Percentiles rank a stretch among this genome's conserved stretches.
Evolutionary conservation across 2,329 filamentous ascomycete species (phyloP).

Genomic region (Penicillium sp.): DNA sequence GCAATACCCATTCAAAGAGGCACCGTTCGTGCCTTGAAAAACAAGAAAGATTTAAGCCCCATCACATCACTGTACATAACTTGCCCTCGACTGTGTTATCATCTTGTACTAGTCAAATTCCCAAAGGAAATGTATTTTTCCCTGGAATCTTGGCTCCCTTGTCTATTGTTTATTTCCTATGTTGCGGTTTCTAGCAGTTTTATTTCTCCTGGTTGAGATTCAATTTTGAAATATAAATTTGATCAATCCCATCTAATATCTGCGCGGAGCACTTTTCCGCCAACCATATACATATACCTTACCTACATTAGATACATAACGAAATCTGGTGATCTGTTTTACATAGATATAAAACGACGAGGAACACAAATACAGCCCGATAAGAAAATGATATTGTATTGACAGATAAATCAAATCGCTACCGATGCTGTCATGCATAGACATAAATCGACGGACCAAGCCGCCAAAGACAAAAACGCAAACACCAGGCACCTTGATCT

Average conservation of each 20-base stretch:
- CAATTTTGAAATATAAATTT: slow-evolving; percentile 11
- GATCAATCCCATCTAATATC: not conserved
- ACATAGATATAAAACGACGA: not conserved
- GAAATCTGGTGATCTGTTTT: not conserved
- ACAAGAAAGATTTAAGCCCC: slow-evolving; percentile 18
- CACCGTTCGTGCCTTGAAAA: slow-evolving; percentile 18
- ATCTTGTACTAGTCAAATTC: slow-evolving; percentile 34
- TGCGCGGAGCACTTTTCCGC: not conserved
- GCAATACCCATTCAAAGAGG: slow-evolving; percentile 9
- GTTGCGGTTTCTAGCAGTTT: slow-evolving; percentile 29
- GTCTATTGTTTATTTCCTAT: slow-evolving; percentile 29
- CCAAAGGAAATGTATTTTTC: slow-evolving; percentile 21
- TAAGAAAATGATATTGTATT: slow-evolving; percentile 26
- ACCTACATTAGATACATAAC: not conserved
- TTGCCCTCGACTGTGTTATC: slow-evolving; percentile 27
- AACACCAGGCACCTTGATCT: slow-evolving; percentile 30
- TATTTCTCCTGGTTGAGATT: slow-evolving; percentile 20
- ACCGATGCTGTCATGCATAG: slow-evolving; percentile 27
- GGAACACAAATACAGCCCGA: slow-evolving; percentile 8
- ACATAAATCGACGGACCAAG: slow-evolving; percentile 27
- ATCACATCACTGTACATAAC: slow-evolving; percentile 36
- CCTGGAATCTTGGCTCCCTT: slow-evolving; percentile 21
- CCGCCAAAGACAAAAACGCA: slow-evolving; percentile 24
- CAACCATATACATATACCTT: not conserved
- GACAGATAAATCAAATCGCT: slow-evolving; percentile 30